Base-by-base conservation (phyloP, 2,329 filamentous ascomycete genomes). In the Claviceps fusiformis region DNA sequence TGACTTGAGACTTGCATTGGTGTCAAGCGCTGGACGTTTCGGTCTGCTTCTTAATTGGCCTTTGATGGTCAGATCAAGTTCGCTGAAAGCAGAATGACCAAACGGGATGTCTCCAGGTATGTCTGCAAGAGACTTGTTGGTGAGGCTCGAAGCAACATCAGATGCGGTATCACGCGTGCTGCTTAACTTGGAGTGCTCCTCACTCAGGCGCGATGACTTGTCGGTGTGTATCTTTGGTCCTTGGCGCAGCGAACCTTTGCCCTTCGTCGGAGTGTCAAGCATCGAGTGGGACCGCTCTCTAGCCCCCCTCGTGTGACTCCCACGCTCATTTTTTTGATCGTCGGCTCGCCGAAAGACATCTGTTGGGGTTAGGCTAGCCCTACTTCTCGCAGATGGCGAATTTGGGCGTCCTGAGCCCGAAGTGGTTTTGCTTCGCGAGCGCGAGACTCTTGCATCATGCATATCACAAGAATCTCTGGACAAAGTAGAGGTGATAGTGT, bases 71-170 rank as follows among this genome's bases (percentile, higher is more conserved):
- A 85, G 65, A 54, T 84, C 81, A 7, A 85, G 70, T 61, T 81
- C 80, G 59, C 80, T 85, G 60, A 85, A 85, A n/a, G 82, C 82
- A 19, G 82, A 85, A 59, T 79, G 79, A 6, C 82, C 82, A 63
- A 83, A 77, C 0, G 81, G 81, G 51, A 85, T 83, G 13, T 85
- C 81, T 10, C 69, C 70, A 2, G 68, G 64, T 15, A 71, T 79
- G 43, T 84, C 80, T 17, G 79, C 79, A 39, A 83, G 63, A 2
- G 78, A 77, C 59, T 80, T 80, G 39, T 72, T 73, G 4, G 75
- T 61, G 10, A 71, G 58, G 50, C 66, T 70, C 2, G 70, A 70
- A 3, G 64, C 66, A 4, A 70, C 48, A 17, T 71, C 69, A 4
- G 67, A 71, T 4, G 57, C 58, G 6, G 62, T 62, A 1, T 65